Conservation (phyloP, 2,329 filamentous ascomycete species). For the Ophiostoma australiae region DNA sequence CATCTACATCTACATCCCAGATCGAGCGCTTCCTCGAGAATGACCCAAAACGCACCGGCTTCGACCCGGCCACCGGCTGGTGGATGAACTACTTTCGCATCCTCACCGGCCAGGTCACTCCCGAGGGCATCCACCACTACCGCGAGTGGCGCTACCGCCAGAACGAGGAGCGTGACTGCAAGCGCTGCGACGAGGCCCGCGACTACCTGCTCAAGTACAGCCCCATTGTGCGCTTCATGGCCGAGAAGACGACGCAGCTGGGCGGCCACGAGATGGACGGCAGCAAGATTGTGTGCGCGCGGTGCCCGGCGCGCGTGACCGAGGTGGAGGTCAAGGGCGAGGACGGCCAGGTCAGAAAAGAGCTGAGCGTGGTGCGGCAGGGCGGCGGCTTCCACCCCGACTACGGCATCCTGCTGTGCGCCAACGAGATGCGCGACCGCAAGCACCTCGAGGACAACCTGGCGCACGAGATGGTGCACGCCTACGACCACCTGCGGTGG, state of each 20-base stretch:
- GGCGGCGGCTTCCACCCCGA: conserved; percentile 80
- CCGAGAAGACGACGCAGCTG: conserved; percentile 71
- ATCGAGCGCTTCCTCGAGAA: conserved; percentile 41
- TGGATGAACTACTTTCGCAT: conserved; percentile 87
- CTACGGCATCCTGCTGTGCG: conserved; percentile 86
- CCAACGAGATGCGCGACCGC: conserved; percentile 77
- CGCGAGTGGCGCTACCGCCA: conserved; percentile 68
- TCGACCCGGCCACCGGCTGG: conserved; percentile 55
- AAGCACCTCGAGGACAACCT: conserved; percentile 89
- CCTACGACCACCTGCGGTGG: conserved; percentile 87
- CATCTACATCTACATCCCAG: background rate
- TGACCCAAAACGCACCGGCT: conserved; percentile 57
- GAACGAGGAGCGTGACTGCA: conserved; percentile 73
- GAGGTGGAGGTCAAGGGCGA: background rate
- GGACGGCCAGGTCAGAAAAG: background rate
- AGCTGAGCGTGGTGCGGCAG: conserved; percentile 52
- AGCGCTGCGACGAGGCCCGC: conserved; percentile 72
- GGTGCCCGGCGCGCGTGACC: conserved; percentile 59
- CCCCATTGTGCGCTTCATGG: conserved; percentile 81
- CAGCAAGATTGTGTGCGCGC: conserved; percentile 73
- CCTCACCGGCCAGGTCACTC: conserved; percentile 66
- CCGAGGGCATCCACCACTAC: conserved; percentile 67
- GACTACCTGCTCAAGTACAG: conserved; percentile 82
- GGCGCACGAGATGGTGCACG: conserved; percentile 96
- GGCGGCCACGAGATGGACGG: conserved; percentile 65